These are phyloP conservation scores for Emericellopsis cladophorae DNA, from an alignment of 2,329 filamentous ascomycete species.

Conservation along the genomic window DNA sequence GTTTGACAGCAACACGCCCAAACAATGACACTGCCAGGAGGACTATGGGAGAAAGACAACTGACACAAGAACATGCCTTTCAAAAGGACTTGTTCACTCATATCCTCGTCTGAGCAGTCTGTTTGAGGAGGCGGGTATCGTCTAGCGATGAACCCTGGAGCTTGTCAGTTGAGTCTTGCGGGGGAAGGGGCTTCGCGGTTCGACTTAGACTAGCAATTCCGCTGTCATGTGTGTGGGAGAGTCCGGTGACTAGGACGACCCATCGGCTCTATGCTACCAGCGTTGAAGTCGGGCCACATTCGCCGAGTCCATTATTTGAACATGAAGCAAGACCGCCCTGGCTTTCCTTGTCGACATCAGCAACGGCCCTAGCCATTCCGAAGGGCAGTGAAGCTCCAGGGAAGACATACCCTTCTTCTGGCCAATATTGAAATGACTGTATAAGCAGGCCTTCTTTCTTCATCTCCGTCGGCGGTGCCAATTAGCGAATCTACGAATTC, in stretches of 20 bases:
- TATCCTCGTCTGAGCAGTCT: conserved; percentile 28
- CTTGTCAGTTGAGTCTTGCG: background rate
- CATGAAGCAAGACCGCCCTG: conserved; percentile 1
- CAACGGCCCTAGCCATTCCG: conserved; percentile 43
- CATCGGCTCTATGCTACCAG: background rate
- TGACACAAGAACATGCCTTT: no score
- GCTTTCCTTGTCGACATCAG: conserved; percentile 32
- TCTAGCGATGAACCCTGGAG: conserved; percentile 28
- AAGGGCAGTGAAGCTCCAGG: conserved; percentile 28
- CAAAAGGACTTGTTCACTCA: conserved; percentile 35
- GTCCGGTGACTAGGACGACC: conserved; percentile 12
- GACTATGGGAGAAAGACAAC: no score
- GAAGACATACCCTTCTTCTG: conserved; percentile 25
- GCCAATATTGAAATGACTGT: background rate
- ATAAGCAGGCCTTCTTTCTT: background rate
- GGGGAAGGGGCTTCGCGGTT: background rate
- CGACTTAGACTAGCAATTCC: conserved; percentile 17
- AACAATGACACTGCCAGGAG: no score
- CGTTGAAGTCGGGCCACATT: background rate
- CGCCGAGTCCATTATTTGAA: conserved; percentile 2
- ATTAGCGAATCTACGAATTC: conserved; percentile 2
- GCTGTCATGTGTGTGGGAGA: conserved; percentile 17
- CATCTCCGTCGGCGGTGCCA: conserved; percentile 2
- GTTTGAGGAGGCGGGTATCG: conserved; percentile 40
- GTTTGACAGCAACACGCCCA: no score